Percentiles rank a stretch among this genome's conserved stretches.
phyloP scores from a whole-genome alignment of 345 rosid genomes.

The Rhodomyrtus tomentosa region DNA sequence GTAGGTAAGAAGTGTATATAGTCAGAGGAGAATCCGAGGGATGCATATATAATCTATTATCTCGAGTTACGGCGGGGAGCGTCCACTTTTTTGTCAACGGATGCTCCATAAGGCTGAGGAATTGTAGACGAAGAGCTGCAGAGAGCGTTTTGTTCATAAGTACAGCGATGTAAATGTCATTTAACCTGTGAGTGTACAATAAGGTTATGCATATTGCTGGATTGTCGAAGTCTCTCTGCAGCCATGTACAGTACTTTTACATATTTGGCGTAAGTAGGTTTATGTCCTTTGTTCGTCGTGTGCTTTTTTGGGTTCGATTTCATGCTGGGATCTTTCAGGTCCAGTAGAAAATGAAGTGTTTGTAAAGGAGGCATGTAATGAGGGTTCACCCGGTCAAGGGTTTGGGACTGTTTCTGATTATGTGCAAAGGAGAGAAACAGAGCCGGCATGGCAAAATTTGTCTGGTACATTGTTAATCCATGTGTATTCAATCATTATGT shows the following conservation, averaged over 20 bases:
- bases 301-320: neutral
- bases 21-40: conserved; percentile 25
- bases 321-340: neutral
- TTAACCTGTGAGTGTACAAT: conserved; percentile 6
- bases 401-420: neutral
- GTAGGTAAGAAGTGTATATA: conserved; percentile 43
- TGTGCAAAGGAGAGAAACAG: neutral
- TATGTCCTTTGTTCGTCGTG: neutral
- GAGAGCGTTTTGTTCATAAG: conserved; percentile 25
- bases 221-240: conserved; percentile 1
- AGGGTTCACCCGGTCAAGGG: neutral
- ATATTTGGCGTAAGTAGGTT: neutral
- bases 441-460: neutral
- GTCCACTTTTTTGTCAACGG: conserved; percentile 36
- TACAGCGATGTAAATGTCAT: conserved; percentile 18
- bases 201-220: conserved; percentile 20
- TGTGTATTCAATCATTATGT: neutral
- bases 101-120: conserved; percentile 14
- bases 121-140: conserved; percentile 9
- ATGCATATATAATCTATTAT: conserved; percentile 9
- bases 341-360: neutral
- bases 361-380: neutral
- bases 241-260: neutral
- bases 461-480: neutral
- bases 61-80: conserved; percentile 19